Evolutionary conservation across 345 rosid species (phyloP).

Genomic region (Turritis glabra): DNA sequence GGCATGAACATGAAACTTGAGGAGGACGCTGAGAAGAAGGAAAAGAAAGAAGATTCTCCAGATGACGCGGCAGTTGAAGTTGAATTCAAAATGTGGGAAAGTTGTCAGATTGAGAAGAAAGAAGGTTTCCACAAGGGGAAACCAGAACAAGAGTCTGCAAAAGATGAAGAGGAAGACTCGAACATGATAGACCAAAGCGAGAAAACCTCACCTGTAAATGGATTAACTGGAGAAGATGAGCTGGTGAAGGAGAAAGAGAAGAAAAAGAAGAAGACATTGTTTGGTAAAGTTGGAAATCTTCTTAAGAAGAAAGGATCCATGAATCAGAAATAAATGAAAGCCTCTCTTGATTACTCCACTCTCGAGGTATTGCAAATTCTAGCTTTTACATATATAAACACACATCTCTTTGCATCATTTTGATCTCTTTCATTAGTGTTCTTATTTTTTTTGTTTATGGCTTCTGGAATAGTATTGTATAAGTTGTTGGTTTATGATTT

Average conservation of each 20-base stretch:
- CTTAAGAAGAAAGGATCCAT: slow-evolving; percentile 80
- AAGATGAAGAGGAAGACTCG: slow-evolving; percentile 55
- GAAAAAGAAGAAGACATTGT: slow-evolving; percentile 88
- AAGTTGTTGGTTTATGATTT: slow-evolving; percentile 26
- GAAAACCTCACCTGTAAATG: slow-evolving; percentile 47
- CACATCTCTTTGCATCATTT: slow-evolving; percentile 1
- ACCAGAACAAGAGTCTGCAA: slow-evolving; percentile 56
- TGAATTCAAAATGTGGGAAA: slow-evolving; percentile 89
- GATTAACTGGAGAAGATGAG: slow-evolving; percentile 52
- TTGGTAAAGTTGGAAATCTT: slow-evolving; percentile 85
- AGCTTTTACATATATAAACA: background rate
- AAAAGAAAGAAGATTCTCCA: slow-evolving; percentile 8
- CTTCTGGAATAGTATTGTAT: slow-evolving; percentile 20
- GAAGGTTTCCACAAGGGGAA: slow-evolving; percentile 67
- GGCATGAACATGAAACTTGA: slow-evolving; percentile 11
- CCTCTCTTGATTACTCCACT: slow-evolving; percentile 8
- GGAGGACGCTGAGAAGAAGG: slow-evolving; percentile 12
- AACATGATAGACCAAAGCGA: slow-evolving; percentile 3
- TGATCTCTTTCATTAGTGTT: slow-evolving; percentile 16
- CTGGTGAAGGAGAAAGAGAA: slow-evolving; percentile 22
- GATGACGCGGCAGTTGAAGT: slow-evolving; percentile 59
- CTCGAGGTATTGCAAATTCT: slow-evolving; percentile 12
- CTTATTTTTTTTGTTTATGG: background rate
- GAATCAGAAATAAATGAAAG: slow-evolving; percentile 24
- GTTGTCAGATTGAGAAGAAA: slow-evolving; percentile 86